Conservation (phyloP, 2,329 filamentous ascomycete species). For the Neonectria punicea region DNA sequence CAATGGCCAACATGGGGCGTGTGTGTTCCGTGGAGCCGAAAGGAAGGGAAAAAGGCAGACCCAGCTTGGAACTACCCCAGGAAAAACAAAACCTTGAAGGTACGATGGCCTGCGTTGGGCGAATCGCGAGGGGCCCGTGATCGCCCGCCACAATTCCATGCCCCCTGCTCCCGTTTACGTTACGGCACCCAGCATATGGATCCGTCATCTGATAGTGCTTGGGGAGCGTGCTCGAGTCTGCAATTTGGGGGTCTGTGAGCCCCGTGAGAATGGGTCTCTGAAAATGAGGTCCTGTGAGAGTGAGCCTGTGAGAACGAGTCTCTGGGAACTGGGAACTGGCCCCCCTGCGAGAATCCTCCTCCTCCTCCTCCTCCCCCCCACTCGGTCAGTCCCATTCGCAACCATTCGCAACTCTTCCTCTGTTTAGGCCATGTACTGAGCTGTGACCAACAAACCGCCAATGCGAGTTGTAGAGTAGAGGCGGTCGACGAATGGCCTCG, state of each 20-base stretch:
- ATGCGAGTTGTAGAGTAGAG: not conserved
- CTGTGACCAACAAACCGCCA: conserved; percentile 5
- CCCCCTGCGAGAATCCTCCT: not conserved
- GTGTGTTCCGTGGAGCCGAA: conserved; percentile 18
- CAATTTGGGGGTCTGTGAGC: conserved; percentile 14
- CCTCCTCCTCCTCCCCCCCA: not conserved
- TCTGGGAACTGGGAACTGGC: not conserved
- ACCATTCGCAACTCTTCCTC: not conserved
- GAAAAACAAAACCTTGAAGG: conserved; percentile 27
- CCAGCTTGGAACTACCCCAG: conserved; percentile 34
- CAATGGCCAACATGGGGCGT: conserved; percentile 15
- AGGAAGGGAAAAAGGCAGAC: conserved; percentile 34
- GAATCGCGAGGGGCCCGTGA: conserved; percentile 29
- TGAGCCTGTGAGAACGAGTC: conserved; percentile 2
- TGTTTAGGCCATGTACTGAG: conserved; percentile 1
- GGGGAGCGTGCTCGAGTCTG: not conserved
- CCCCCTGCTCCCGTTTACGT: conserved; percentile 1
- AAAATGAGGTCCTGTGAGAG: conserved; percentile 1
- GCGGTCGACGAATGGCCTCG: conserved; percentile 7
- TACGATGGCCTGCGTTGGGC: conserved; percentile 12
- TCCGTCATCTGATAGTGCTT: no score
- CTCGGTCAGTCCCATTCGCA: conserved; percentile 4
- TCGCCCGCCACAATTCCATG: conserved; percentile 39
- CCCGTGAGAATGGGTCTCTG: conserved; percentile 1
- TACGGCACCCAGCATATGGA: not conserved